Base-by-base conservation (phyloP, 2,329 filamentous ascomycete species). In the Aspergillus sergii region DNA sequence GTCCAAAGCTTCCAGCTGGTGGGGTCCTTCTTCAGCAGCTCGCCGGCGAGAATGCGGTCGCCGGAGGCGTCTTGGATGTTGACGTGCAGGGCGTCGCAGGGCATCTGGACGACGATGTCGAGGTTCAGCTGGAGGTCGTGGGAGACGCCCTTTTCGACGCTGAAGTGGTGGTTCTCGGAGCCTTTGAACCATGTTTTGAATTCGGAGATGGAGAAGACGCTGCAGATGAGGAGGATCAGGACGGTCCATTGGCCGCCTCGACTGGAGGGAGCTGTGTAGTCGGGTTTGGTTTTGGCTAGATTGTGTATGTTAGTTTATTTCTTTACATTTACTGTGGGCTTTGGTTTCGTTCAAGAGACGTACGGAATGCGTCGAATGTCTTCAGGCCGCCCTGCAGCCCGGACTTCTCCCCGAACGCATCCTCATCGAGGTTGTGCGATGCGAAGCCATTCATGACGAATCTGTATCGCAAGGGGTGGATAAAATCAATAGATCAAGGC, bases 281-380 rank as follows among this genome's bases (percentile, higher is more conserved):
- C 93, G 19, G 94, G 88, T 82, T 98, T 98, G 59, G 94, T 92
- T 84, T 99, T 98, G 69, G 95, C 94, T 97, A 74, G 59, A 64
- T 8, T 19, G 8, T 14, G 32, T 26, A 59, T 28, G 58, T 69
- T 55, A 60, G 57, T 53, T 39, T 59, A 28, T 16, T 36, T 55
- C 51, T 12, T 23, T 36, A n/a, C 8, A 36, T 8, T 36, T 16
- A 16, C 14, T 14, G 34, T 16, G 34, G 34, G 34, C 14, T 36
- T 11, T 7, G 23, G 1, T 19, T 19, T 9, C 3, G 46, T 28
- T 2, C 23, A 5, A 30, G 55, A 50, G 36, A 85, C 91, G 76
- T 87, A 97, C 93, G 94, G 78, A 99, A 99, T 69, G 94, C 94
- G 83, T 99, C 95, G 80, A 99, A 99, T 64, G 94, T 93, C 79